Conservation (phyloP, 768 basidiomycete species). For the Kondoa malvinella region DNA sequence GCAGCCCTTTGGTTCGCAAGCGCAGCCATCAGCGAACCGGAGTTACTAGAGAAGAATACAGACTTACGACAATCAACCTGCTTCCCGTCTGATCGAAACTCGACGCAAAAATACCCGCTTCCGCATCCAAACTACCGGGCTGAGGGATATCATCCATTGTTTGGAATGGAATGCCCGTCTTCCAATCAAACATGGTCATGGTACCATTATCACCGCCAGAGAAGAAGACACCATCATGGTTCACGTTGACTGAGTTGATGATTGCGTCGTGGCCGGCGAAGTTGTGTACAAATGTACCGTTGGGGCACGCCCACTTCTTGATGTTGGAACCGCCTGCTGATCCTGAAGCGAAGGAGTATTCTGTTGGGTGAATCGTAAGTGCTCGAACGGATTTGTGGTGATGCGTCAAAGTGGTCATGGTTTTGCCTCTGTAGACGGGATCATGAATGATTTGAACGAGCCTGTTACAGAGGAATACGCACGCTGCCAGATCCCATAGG, state of each 20-base stretch:
- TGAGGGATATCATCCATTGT: conserved; percentile 84
- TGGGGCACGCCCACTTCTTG: conserved; percentile 99
- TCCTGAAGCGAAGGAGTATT: conserved; percentile 88
- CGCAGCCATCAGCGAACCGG: not conserved
- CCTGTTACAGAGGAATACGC: not conserved
- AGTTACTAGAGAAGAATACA: not conserved
- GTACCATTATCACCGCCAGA: conserved; percentile 93
- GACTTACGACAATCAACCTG: conserved; percentile 45
- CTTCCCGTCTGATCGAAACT: conserved; percentile 94
- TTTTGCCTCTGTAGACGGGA: conserved; percentile 57
- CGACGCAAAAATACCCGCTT: conserved; percentile 90
- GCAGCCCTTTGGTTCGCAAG: conserved; percentile 54
- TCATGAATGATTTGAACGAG: too few species aligned
- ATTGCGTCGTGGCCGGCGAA: conserved; percentile 93
- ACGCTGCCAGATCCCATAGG: conserved; percentile 93
- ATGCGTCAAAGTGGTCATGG: conserved; percentile 90
- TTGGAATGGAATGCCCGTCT: conserved; percentile 87
- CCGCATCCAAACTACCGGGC: conserved; percentile 93
- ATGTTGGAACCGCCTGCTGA: conserved; percentile 99
- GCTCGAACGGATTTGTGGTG: conserved; percentile 97
- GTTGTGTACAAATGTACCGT: conserved; percentile 89
- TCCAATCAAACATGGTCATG: conserved; percentile 82
- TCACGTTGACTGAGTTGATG: conserved; percentile 87
- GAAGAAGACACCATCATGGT: conserved; percentile 89
- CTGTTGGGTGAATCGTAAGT: conserved; percentile 84